Base-by-base conservation (phyloP, 495 filamentous ascomycete species). In the Aspergillus funiculosus region DNA sequence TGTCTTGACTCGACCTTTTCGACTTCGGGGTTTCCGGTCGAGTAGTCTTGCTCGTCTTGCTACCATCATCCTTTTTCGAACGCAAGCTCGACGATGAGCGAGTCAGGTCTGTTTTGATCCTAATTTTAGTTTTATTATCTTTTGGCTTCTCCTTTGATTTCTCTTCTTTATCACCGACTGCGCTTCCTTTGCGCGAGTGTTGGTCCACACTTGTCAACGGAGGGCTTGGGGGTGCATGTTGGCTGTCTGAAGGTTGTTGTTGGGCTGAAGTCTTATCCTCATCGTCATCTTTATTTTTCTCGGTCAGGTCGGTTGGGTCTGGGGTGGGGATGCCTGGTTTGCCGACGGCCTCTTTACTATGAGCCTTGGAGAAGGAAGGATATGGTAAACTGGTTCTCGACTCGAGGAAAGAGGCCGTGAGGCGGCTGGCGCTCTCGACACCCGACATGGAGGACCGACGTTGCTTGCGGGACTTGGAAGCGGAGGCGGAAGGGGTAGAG, bases 351-450 rank as follows among this genome's bases (percentile, higher is more conserved):
- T 94, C 88, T 61, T 87, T 91, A 76, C 87, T 92, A 60, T 94
- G 85, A 26, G 83, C 82, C 62, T 94, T 95, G 58, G 84, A 90
- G 68, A 94, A 92, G 13, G 70, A 75, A 4, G 90, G 89, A 59
- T 96, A 96, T 9, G 88, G 82, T 17, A 86, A 62, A 68, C 76
- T 87, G 50, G 77, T 72, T 54, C 70, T 75, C 40, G 73, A 76
- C 36, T 68, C 72, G 36, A 70, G 60, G 43, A 74, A 73, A 14
- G 72, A 72, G 46, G 64, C 64, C 24, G 72, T 61, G 27, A 54
- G 50, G 17, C 54, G 57, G 35, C 56, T 64, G 15, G 58, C 63
- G 31, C 63, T 57, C 38, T 75, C 72, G 41, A 73, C 57, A 25
- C 63, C 62, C 8, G 74, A 72, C 69, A 78, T 72, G 22, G 74